These are phyloP conservation scores for Fraxinus excelsior DNA, from an alignment of 257 asterid genomes.

Conservation along the genomic window DNA sequence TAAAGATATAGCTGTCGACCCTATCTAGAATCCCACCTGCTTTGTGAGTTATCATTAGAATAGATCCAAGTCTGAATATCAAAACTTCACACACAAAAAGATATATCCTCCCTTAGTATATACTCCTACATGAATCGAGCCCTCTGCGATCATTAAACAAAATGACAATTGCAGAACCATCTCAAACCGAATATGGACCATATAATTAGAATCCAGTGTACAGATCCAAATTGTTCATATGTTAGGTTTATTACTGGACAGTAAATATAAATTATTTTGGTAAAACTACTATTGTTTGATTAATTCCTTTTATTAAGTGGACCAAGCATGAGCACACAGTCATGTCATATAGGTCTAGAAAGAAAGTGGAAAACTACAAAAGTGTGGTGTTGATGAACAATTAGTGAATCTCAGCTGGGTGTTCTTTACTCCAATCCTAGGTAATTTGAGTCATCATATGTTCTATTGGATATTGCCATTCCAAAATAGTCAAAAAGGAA, in stretches of 20 bases:
- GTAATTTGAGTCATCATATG: neutral
- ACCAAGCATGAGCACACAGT: neutral
- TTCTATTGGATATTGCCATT: neutral
- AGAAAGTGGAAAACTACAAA: neutral
- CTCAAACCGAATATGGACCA: neutral
- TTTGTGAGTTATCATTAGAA: conserved; percentile 8
- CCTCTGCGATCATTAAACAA: neutral
- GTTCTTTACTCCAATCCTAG: neutral
- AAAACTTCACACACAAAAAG: neutral
- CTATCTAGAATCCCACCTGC: conserved; percentile 96
- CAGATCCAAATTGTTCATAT: neutral
- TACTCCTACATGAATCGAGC: neutral
- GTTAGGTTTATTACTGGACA: neutral
- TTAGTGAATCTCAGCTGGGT: neutral
- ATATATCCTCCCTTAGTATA: neutral
- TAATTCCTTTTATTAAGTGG: neutral
- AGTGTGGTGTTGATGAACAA: neutral
- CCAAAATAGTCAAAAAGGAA: neutral
- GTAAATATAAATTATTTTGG: neutral
- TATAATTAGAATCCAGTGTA: neutral
- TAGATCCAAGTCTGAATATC: neutral
- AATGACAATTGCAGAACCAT: neutral
- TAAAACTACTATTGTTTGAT: neutral
- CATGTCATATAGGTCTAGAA: neutral
- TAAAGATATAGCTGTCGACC: conserved; percentile 89